These are phyloP conservation scores for Gymnopilus junonius DNA, from an alignment of 768 basidiomycete genomes.

Conservation along the genomic window DNA sequence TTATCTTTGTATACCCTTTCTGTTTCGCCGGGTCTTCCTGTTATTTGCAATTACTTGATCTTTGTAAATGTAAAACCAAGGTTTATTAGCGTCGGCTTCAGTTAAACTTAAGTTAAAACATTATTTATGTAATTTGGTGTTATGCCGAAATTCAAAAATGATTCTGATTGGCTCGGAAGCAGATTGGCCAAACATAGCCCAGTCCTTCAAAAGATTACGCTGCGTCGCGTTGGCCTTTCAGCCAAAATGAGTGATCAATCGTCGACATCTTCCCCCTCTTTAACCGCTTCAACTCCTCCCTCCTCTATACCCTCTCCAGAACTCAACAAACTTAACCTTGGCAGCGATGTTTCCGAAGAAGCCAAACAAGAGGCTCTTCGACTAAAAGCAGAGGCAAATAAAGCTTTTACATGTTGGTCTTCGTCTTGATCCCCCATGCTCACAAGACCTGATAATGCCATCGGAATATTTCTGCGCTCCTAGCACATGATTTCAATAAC, in stretches of 20 bases:
- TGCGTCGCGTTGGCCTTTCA: background rate
- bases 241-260: conserved; percentile 37
- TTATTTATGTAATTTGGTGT: conserved; percentile 12
- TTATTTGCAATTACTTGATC: background rate
- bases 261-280: conserved; percentile 43
- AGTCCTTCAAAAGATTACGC: conserved; percentile 4
- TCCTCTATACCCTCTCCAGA: conserved; percentile 67
- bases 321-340: conserved; percentile 52
- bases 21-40: background rate
- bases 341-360: conserved; percentile 65
- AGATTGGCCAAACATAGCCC: background rate
- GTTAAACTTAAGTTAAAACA: background rate
- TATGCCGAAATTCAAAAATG: background rate
- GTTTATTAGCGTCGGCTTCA: background rate
- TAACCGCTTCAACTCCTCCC: conserved; percentile 50
- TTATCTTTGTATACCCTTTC: conserved; percentile 13
- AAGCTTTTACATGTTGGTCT: conserved; percentile 74
- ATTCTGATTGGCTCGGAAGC: conserved; percentile 11
- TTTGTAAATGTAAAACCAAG: background rate
- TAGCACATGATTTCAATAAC: conserved; percentile 73
- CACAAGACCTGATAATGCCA: background rate
- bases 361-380: conserved; percentile 69
- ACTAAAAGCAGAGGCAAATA: conserved; percentile 88
- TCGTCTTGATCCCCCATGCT: conserved; percentile 1
- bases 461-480: background rate